Conservation (phyloP, 1,284 basidiomycete species). For the Wallemia mellicola region DNA sequence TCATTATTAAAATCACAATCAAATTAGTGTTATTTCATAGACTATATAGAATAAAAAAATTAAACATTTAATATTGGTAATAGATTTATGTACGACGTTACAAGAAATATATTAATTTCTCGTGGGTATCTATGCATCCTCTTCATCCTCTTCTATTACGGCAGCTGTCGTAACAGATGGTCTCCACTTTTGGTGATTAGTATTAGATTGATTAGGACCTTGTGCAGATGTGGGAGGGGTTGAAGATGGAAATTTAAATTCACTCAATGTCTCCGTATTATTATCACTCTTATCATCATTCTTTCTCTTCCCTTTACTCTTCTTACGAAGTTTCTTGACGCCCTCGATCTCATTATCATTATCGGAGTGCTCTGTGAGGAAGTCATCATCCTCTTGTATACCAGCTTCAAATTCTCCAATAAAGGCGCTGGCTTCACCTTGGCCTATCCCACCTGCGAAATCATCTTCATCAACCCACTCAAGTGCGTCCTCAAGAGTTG, state of each 20-base stretch:
- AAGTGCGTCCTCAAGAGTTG: no score
- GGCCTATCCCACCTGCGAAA: background rate
- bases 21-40: no score
- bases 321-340: background rate
- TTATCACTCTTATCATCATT: background rate
- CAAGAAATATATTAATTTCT: background rate
- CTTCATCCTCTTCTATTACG: background rate
- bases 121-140: background rate
- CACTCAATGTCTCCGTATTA: background rate
- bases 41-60: no score
- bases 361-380: background rate
- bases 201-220: background rate
- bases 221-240: no score
- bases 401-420: background rate
- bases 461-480: background rate
- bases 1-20: conserved; percentile 20
- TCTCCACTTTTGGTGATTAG: background rate
- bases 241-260: background rate
- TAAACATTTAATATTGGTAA: background rate
- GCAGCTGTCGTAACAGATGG: background rate
- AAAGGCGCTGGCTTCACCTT: background rate
- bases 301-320: background rate
- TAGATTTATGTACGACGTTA: background rate
- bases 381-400: background rate
- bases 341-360: background rate